These are phyloP conservation scores for Stagonosporopsis rhizophila DNA, from an alignment of 2,329 filamentous ascomycete genomes.

Conservation along the genomic window DNA sequence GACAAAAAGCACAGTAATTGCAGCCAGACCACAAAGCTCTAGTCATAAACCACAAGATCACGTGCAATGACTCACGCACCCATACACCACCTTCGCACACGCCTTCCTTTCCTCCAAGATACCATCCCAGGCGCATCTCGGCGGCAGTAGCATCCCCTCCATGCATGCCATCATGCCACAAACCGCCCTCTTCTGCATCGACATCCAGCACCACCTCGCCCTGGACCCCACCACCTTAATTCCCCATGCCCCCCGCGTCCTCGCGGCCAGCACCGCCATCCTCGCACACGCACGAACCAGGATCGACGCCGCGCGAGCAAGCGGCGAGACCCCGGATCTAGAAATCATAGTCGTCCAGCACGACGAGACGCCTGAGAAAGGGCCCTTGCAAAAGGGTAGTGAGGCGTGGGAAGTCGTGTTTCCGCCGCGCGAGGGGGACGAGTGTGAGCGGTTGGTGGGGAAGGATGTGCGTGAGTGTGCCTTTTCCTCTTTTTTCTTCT, in stretches of 20 bases:
- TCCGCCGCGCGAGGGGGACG: constrained; percentile 8
- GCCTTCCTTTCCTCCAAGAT: neutral
- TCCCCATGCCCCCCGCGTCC: constrained; percentile 7
- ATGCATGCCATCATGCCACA: constrained; percentile 18
- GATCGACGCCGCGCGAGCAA: constrained; percentile 2
- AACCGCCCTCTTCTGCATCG: constrained; percentile 21
- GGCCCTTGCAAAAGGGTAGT: constrained; percentile 10
- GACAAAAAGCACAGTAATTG: no score
- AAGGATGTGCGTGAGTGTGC: constrained; percentile 19
- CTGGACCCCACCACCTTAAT: constrained; percentile 2
- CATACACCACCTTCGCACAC: no score
- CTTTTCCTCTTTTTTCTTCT: no score
- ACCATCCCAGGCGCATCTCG: no score
- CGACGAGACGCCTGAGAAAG: constrained; percentile 13
- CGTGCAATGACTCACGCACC: neutral
- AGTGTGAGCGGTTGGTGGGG: constrained; percentile 1
- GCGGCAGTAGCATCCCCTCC: neutral
- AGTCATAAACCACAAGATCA: neutral
- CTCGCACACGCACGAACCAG: neutral
- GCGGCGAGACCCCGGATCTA: neutral
- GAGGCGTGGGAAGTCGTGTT: constrained; percentile 17
- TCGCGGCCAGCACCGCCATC: neutral
- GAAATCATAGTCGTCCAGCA: constrained; percentile 20
- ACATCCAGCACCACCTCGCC: constrained; percentile 15
- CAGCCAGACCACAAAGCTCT: neutral